These are phyloP conservation scores for Leishmania gerbilli DNA, from an alignment of 208 protist species.

Conservation along the genomic window DNA sequence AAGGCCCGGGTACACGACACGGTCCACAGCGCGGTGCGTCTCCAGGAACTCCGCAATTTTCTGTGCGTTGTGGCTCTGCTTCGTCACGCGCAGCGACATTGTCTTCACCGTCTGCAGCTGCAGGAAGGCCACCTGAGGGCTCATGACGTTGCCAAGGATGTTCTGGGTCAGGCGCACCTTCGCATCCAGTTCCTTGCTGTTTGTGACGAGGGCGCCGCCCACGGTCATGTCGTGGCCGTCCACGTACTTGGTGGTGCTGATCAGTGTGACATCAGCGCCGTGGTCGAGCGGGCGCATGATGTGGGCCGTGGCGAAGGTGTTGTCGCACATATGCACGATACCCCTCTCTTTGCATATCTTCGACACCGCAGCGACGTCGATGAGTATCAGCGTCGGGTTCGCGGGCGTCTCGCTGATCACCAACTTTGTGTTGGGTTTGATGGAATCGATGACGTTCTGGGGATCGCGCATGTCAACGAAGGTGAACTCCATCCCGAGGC, in stretches of 20 bases:
- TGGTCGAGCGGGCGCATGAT: slow-evolving; percentile 95
- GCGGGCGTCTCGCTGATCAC: slow-evolving; percentile 96
- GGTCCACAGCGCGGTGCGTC: slow-evolving; percentile 81
- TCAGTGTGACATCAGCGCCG: slow-evolving; percentile 96
- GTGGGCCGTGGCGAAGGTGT: slow-evolving; percentile 96
- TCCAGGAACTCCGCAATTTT: slow-evolving; percentile 90
- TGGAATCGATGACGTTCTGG: slow-evolving; percentile 78
- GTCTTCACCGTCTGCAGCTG: slow-evolving; percentile 96
- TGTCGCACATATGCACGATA: slow-evolving; percentile 95
- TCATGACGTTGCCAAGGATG: slow-evolving; percentile 93
- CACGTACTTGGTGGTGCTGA: slow-evolving; percentile 97
- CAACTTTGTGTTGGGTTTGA: slow-evolving; percentile 93
- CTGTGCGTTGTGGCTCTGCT: slow-evolving; percentile 92
- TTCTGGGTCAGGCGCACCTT: slow-evolving; percentile 94
- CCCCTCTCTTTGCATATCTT: slow-evolving; percentile 78
- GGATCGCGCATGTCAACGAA: slow-evolving; percentile 94
- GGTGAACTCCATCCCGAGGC: slow-evolving; percentile 91
- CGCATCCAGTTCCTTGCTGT: slow-evolving; percentile 78
- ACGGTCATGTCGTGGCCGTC: slow-evolving; percentile 97
- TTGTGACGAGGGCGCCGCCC: slow-evolving; percentile 85
- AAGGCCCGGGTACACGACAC: slow-evolving; percentile 93
- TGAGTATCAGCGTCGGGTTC: slow-evolving; percentile 95
- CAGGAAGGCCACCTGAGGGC: slow-evolving; percentile 94
- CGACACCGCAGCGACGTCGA: slow-evolving; percentile 90
- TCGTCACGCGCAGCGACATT: slow-evolving; percentile 92